Evolutionary conservation across 108 stramenopile species (phyloP).

Genomic region (Cylindrotheca closterium): DNA sequence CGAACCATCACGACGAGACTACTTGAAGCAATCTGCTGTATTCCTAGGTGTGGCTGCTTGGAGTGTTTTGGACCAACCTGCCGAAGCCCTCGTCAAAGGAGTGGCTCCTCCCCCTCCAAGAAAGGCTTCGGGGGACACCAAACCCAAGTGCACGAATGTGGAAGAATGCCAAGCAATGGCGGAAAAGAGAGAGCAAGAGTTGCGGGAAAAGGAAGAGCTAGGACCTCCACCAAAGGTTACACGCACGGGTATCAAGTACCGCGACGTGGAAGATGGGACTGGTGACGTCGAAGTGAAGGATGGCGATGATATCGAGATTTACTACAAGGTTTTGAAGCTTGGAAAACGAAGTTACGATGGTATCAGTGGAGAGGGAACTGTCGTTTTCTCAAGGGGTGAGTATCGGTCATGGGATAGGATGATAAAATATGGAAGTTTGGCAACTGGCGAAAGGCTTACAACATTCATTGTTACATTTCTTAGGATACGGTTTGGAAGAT

Average conservation of each 20-base stretch:
- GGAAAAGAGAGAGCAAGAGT: slow-evolving; percentile 40
- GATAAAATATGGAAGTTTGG: background rate
- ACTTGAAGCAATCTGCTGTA: too few species aligned
- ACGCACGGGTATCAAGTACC: slow-evolving; percentile 46
- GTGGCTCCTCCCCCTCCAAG: slow-evolving; percentile 73
- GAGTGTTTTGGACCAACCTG: too few species aligned
- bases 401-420: background rate
- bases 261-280: slow-evolving; percentile 45
- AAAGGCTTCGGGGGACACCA: slow-evolving; percentile 22
- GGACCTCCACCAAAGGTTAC: slow-evolving; percentile 42
- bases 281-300: slow-evolving; percentile 25
- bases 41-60: too few species aligned
- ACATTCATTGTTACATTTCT: background rate
- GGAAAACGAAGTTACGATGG: slow-evolving; percentile 89
- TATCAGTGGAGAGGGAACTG: slow-evolving; percentile 85
- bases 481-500: slow-evolving; percentile 78
- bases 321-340: slow-evolving; percentile 80
- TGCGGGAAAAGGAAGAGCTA: slow-evolving; percentile 30
- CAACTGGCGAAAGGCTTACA: slow-evolving; percentile 22
- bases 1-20: too few species aligned
- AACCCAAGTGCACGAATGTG: slow-evolving; percentile 76
- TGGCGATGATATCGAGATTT: slow-evolving; percentile 60
- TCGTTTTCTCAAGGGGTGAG: slow-evolving; percentile 63
- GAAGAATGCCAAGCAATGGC: slow-evolving; percentile 86
- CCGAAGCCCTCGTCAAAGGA: slow-evolving; percentile 79